Evolutionary conservation across 768 basidiomycete species (phyloP).

Genomic region (Pulveroboletus frians): DNA sequence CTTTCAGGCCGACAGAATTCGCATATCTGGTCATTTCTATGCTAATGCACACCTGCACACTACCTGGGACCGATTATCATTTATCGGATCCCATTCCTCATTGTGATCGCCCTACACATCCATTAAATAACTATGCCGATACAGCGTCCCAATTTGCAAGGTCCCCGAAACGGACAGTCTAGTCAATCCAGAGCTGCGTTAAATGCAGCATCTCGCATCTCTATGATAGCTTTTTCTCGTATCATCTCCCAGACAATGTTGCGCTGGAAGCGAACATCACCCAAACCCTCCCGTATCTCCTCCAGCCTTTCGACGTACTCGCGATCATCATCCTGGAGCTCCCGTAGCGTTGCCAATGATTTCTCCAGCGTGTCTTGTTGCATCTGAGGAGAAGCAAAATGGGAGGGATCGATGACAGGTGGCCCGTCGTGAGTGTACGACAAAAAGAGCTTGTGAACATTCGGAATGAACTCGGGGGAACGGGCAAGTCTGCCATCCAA

Average conservation of each 20-base stretch:
- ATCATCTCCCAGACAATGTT: conserved; percentile 73
- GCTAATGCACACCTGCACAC: too few species aligned
- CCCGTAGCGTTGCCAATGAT: conserved; percentile 64
- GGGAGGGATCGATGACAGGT: conserved; percentile 52
- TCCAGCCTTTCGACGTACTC: conserved; percentile 83
- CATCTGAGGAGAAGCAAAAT: conserved; percentile 59
- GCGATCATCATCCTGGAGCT: conserved; percentile 80
- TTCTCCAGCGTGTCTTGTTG: conserved; percentile 72
- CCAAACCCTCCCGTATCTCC: conserved; percentile 78
- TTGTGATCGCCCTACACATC: neutral
- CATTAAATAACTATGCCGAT: neutral
- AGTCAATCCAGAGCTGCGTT: conserved; percentile 28
- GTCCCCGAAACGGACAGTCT: neutral
- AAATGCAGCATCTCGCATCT: conserved; percentile 63
- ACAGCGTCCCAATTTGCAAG: neutral
- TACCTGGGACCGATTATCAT: too few species aligned
- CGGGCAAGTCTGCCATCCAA: conserved; percentile 44
- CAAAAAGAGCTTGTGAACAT: conserved; percentile 65
- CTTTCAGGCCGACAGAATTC: too few species aligned
- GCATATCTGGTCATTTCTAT: too few species aligned
- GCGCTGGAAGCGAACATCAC: conserved; percentile 67
- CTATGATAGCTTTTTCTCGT: conserved; percentile 66
- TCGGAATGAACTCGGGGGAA: conserved; percentile 62
- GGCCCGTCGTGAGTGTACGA: conserved; percentile 43
- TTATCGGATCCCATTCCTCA: neutral